Conservation (phyloP, 2,329 filamentous ascomycete genomes). For the Microsporum canis region DNA sequence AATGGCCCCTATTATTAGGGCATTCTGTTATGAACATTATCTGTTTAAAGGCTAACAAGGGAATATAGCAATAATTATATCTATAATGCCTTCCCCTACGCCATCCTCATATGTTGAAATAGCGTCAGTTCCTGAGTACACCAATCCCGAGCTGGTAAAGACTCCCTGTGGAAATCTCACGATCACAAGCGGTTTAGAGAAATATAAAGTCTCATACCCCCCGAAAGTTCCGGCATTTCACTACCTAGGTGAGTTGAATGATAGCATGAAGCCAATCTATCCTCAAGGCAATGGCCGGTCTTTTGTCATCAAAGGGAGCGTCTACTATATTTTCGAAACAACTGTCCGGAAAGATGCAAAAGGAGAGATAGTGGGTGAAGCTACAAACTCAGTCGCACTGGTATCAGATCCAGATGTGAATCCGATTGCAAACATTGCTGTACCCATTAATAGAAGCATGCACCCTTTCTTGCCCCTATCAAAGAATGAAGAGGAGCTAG, state of each 20-base stretch:
- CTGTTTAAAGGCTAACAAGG: not conserved
- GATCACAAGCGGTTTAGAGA: slow-evolving; percentile 9
- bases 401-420: slow-evolving; percentile 1
- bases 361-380: not conserved
- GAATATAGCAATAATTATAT: not conserved
- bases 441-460: slow-evolving; percentile 4
- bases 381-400: slow-evolving; percentile 7
- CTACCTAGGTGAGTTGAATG: slow-evolving; percentile 5
- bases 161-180: slow-evolving; percentile 8
- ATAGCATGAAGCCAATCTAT: slow-evolving; percentile 3
- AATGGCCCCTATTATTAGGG: not conserved
- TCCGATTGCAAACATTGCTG: slow-evolving; percentile 2
- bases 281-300: slow-evolving; percentile 9
- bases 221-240: slow-evolving; percentile 2
- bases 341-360: slow-evolving; percentile 1
- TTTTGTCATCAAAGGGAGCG: slow-evolving; percentile 1
- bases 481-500: slow-evolving; percentile 6
- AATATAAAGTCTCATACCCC: slow-evolving; percentile 10
- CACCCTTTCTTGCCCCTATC: slow-evolving; percentile 9
- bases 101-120: not conserved
- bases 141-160: not conserved
- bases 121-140: not conserved
- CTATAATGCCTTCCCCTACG: not conserved
- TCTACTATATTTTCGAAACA: slow-evolving; percentile 10
- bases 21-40: not conserved